These are phyloP conservation scores for Jimgerdemannia flammicorona DNA, from an alignment of 192 early-diverging fungal genomes.

Conservation along the genomic window DNA sequence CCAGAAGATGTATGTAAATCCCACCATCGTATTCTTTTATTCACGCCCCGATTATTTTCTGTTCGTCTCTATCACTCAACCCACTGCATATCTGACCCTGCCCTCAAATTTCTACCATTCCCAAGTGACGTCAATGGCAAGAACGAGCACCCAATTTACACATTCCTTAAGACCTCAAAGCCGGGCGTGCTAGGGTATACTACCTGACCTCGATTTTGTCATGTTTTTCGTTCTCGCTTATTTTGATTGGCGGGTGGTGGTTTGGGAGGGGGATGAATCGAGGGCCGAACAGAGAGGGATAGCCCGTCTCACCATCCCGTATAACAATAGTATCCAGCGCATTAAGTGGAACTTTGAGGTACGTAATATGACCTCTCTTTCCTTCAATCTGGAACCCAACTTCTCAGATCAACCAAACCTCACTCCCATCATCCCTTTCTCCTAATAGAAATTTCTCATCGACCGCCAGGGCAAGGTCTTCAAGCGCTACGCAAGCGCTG, in stretches of 20 bases:
- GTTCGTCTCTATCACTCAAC: too few species aligned
- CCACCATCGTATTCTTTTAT: neutral
- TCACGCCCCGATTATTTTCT: neutral
- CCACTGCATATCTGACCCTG: neutral
- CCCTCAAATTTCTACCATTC: neutral
- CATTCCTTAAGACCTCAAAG: conserved; percentile 55
- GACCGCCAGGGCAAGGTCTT: conserved; percentile 60
- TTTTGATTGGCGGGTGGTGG: neutral
- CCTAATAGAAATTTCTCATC: conserved; percentile 65
- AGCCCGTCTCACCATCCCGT: neutral
- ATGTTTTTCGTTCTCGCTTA: neutral
- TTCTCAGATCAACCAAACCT: conserved; percentile 1
- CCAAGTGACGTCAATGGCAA: conserved; percentile 71
- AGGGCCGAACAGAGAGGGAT: too few species aligned
- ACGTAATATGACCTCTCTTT: conserved; percentile 2
- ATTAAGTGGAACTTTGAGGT: conserved; percentile 85
- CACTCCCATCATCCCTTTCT: neutral
- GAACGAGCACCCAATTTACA: conserved; percentile 60
- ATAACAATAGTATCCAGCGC: conserved; percentile 33
- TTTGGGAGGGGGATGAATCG: too few species aligned
- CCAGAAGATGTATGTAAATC: conserved; percentile 57
- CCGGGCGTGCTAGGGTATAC: conserved; percentile 31
- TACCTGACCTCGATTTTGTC: neutral
- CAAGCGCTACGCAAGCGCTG: conserved; percentile 60
- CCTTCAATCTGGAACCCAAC: neutral